Percentiles rank a stretch among this genome's conserved stretches.
phyloP scores from a whole-genome alignment of 306 rosid genomes.

The Alnus rubra region DNA sequence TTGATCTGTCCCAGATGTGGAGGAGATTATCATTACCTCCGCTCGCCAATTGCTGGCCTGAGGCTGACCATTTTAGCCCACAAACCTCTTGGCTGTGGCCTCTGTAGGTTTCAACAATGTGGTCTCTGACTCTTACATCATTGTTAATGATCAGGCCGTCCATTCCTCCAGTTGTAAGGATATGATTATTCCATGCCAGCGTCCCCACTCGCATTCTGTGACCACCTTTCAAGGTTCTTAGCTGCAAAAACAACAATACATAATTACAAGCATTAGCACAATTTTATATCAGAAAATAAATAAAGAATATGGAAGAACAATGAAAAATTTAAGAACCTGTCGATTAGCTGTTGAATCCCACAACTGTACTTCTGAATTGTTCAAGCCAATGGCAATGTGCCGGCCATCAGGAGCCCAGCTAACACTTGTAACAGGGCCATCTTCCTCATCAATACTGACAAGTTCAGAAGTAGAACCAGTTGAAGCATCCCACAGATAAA shows the following conservation, averaged over 20 bases:
- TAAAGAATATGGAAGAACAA: neutral
- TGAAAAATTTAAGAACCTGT: constrained; percentile 36
- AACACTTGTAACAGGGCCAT: constrained; percentile 62
- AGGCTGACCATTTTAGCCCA: constrained; percentile 79
- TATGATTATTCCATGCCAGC: constrained; percentile 75
- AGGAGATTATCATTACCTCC: constrained; percentile 58
- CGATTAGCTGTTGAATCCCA: constrained; percentile 61
- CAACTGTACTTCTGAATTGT: constrained; percentile 70
- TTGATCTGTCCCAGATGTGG: constrained; percentile 52
- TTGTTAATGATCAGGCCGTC: constrained; percentile 66
- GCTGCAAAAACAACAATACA: constrained; percentile 39
- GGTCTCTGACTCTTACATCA: constrained; percentile 77
- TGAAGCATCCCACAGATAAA: constrained; percentile 74
- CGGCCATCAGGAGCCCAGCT: constrained; percentile 83
- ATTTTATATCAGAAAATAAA: constrained; percentile 2
- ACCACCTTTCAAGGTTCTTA: constrained; percentile 64
- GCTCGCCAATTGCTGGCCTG: constrained; percentile 56
- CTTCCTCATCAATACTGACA: constrained; percentile 63
- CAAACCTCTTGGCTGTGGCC: constrained; percentile 86
- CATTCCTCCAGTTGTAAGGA: constrained; percentile 85
- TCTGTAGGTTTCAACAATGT: constrained; percentile 66
- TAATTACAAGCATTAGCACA: neutral
- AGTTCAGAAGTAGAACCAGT: constrained; percentile 66
- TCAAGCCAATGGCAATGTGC: constrained; percentile 68
- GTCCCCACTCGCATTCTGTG: constrained; percentile 76